Percentiles rank a stretch among this genome's conserved stretches.
phyloP scores from a whole-genome alignment of 2,329 filamentous ascomycete species.

The Fusarium napiforme region DNA sequence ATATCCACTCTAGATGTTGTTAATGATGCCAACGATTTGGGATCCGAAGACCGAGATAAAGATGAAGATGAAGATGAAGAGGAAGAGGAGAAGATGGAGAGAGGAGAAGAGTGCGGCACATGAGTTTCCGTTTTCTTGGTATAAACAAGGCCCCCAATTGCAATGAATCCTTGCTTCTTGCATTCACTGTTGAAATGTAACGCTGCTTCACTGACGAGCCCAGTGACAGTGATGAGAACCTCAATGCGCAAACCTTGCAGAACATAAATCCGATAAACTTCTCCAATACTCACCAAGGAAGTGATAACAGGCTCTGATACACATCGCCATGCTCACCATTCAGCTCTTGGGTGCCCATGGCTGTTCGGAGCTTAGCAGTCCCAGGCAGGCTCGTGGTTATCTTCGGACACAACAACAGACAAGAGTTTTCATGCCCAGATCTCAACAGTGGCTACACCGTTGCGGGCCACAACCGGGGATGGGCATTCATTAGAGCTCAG shows the following conservation, averaged over 20 bases:
- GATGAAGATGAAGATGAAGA: neutral
- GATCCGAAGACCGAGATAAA: neutral
- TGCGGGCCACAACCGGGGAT: neutral
- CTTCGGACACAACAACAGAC: neutral
- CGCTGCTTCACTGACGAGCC: neutral
- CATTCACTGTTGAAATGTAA: neutral
- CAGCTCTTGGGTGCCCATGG: neutral
- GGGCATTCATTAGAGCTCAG: no score
- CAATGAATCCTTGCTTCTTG: conserved; percentile 1
- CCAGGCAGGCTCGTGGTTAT: neutral
- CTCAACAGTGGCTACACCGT: neutral
- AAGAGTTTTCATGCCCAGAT: neutral
- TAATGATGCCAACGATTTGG: neutral
- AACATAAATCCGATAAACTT: neutral
- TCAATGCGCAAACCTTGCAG: neutral
- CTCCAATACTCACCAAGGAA: neutral
- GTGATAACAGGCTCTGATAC: neutral
- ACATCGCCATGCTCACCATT: neutral
- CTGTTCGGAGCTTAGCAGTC: neutral
- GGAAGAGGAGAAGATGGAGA: neutral
- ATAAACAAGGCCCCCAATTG: neutral
- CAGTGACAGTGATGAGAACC: neutral
- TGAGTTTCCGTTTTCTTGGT: neutral
- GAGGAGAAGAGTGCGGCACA: neutral
- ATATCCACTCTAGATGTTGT: conserved; percentile 20